Percentiles rank a stretch among this genome's conserved stretches.
phyloP scores from a whole-genome alignment of 148 eudicot species.

The Cornus kousa region DNA sequence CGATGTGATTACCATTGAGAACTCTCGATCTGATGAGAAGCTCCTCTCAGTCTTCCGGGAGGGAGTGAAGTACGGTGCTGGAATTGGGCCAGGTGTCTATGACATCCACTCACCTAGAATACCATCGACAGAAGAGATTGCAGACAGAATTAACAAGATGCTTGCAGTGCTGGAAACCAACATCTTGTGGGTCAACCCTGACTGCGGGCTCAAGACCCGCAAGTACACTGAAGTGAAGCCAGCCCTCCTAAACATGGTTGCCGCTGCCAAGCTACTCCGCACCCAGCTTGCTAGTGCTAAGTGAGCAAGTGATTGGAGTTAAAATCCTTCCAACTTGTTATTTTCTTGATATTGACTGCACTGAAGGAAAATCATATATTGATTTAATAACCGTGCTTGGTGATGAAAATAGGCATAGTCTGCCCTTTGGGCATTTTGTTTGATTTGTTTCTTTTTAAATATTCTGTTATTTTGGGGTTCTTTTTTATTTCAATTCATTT shows the following conservation, averaged over 20 bases:
- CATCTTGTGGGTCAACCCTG: conserved; percentile 96
- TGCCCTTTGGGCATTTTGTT: neutral
- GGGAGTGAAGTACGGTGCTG: conserved; percentile 95
- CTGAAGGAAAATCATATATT: neutral
- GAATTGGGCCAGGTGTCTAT: conserved; percentile 94
- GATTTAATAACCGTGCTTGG: neutral
- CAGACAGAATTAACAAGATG: conserved; percentile 90
- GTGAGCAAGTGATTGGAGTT: conserved; percentile 19
- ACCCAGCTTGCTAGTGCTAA: conserved; percentile 78
- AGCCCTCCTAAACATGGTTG: conserved; percentile 71
- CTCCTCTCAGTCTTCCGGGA: conserved; percentile 96
- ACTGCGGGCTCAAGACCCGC: conserved; percentile 98
- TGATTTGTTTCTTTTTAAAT: neutral
- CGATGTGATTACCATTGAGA: conserved; percentile 95
- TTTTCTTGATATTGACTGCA: neutral
- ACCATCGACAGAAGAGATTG: conserved; percentile 85
- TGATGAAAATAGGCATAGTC: neutral
- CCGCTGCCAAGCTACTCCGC: conserved; percentile 85
- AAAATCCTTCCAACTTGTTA: neutral
- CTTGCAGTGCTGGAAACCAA: conserved; percentile 92
- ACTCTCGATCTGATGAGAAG: conserved; percentile 97
- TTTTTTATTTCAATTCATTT: neutral
- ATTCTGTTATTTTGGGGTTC: neutral
- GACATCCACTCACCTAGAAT: conserved; percentile 98
- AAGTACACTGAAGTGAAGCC: conserved; percentile 89